Conservation (phyloP, 2,329 filamentous ascomycete species). For the Apiospora malaysiana region DNA sequence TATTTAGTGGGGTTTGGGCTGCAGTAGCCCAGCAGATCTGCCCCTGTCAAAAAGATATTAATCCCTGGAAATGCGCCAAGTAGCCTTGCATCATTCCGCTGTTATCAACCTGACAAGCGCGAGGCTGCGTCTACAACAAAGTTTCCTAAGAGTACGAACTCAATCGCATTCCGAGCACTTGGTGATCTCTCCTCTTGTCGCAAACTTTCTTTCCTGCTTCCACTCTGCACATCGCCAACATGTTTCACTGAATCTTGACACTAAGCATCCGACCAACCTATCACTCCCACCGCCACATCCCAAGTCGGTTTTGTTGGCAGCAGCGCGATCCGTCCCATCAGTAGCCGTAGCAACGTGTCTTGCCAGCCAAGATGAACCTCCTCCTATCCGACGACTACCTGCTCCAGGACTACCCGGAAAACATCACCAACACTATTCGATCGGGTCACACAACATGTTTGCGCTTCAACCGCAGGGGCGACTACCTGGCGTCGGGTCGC, state of each 20-base stretch:
- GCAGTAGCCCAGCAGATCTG: constrained; percentile 6
- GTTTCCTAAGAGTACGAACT: constrained; percentile 22
- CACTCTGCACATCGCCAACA: background rate
- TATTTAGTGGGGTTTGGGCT: constrained; percentile 22
- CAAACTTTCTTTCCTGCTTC: background rate
- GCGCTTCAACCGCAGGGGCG: constrained; percentile 92
- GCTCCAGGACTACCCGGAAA: constrained; percentile 85
- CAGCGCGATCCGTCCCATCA: background rate
- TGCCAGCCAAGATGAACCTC: constrained; percentile 56
- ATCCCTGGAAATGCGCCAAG: constrained; percentile 23
- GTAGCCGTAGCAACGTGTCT: background rate
- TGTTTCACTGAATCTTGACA: background rate
- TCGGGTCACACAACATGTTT: constrained; percentile 69
- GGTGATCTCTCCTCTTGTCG: background rate
- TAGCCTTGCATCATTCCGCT: constrained; percentile 25
- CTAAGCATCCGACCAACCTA: constrained; percentile 18
- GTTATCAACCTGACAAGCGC: constrained; percentile 3
- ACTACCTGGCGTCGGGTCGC: constrained; percentile 92
- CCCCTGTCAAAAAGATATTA: constrained; percentile 19
- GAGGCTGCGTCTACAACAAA: constrained; percentile 21
- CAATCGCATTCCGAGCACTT: background rate
- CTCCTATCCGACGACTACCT: constrained; percentile 68
- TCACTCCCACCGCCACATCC: constrained; percentile 24
- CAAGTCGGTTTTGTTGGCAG: background rate
- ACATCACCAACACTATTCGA: constrained; percentile 85